Evolutionary conservation across 2,329 filamentous ascomycete genomes (phyloP), one percentile per base, ranked within the genome.

Genomic region (Pseudogymnoascus sp.): DNA sequence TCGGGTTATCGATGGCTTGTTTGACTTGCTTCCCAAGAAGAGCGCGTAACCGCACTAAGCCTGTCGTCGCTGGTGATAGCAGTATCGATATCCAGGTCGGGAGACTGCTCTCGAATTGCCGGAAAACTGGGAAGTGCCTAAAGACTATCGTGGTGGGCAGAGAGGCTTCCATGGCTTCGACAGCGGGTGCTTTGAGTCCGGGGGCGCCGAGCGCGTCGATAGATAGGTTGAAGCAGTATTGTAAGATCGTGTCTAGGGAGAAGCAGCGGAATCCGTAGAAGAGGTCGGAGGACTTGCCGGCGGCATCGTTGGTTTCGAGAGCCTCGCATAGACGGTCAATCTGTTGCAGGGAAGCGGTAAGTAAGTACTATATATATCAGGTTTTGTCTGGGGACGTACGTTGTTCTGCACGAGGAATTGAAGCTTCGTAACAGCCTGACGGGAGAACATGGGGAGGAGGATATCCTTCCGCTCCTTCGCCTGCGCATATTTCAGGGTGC

Each of bases 381-480:
- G 13, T 13, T 11, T 62, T 3, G 24, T 16, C 6, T 29, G 35
- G 56, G 40, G 47, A n/a, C 64, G 42, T 42, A 72, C 68, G n/a
- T 75, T 75, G 19, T 73, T 70, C 16, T 69, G 65, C 14, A 76
- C 65, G 1, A 78, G 64, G 6, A 65, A 65, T 44, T 78, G 72
- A 44, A 74, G 67, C 10, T 69, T 66, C 19, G 70, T 66, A 56
- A 76, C 73, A 1, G 74, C 72, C 16, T 71, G 64, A 4, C 70
- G 71, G 7, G 76, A 78, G 65, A 79, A 78, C 11, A 76, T 70
- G 2, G 72, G 74, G 16, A 69, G 71, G 8, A 79, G 69, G 1
- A 78, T 72, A 64, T 76, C 71, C 61, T 75, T 76, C 21, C 77
- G 72, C 19, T 70, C 68, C 63, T 75, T 77, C 50, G 72, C 72